Base-by-base conservation (phyloP, 805 yeast species). In the Wickerhamomyces tratensis region DNA sequence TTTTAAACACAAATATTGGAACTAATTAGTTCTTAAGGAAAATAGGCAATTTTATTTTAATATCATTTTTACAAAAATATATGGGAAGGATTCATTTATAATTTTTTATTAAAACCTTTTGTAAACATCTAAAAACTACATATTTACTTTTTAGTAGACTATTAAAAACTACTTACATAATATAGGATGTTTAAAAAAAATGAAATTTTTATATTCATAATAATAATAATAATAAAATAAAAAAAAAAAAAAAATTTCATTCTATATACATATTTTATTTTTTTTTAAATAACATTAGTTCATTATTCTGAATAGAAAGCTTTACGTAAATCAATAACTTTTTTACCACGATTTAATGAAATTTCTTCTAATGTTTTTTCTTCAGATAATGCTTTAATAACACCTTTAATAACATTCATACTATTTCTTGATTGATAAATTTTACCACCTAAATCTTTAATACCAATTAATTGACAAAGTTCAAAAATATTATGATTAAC, bases 261-360 rank as follows among this genome's bases (percentile, higher is more conserved):
- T 25, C 26, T 20, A 20, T 20, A 20, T 20, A 15, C 9, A 12
- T 20, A 12, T 25, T 8, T 35, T 20, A 9, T 35, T 8, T 14
- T 25, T 5, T 6, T 3, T 8, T n/a, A 4, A 14, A 39, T 25
- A 25, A 25, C 33, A 5, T 20, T 8, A 26, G n/a, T 13, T 29
- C 4, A 14, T 25, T 33, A 29, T 30, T 25, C 38, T 25, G 85
- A 76, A 63, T 87, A 88, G 69, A 91, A 93, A 36, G 86, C 79
- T 68, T 84, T 86, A 63, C 94, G 82, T 58, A 93, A 81, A 63
- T 93, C 98, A 35, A 87, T 88, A 57, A 91, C 75, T 73, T 87
- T 87, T 76, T 91, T 91, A 48, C 98, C 98, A 67, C 98, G 79
- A 53, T 82, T 84, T 41, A 80, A 72, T 6, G 98, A 96, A 59